Evolutionary conservation across 495 filamentous ascomycete species (phyloP), one percentile per base, ranked within the genome.

Genomic region (Aspergillus coremiiformis): DNA sequence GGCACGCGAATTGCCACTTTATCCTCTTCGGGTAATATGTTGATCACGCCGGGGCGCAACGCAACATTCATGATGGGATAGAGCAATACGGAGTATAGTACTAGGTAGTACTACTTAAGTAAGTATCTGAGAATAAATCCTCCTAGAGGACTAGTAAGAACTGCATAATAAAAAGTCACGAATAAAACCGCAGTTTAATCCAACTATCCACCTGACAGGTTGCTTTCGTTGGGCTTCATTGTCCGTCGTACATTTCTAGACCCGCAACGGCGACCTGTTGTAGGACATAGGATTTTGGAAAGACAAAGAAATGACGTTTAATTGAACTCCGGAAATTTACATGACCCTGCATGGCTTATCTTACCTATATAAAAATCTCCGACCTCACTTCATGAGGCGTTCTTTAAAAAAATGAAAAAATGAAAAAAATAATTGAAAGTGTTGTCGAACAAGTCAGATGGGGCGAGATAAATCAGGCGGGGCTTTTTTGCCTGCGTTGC

Each of bases 21-120:
- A 70, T 67, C 71, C 70, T 67, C 41, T 71, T 72, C 57, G 59
- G 69, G 72, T 55, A 75, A 47, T 73, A 35, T 69, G 70, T 73
- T 73, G 63, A 71, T 47, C 42, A n/a, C 22, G 42, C 51, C 43
- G 56, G 47, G 29, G n/a, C n/a, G n/a, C n/a, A n/a, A n/a, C 51
- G 48, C 51, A 55, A 44, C 24, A 41, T 4, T 41, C 37, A 41
- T 41, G 37, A 41, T 41, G 37, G 12, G 37, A 6, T n/a, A n/a
- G n/a, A n/a, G n/a, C n/a, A n/a, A n/a, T n/a, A n/a, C n/a, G n/a
- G n/a, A 35, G 32, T 14, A 35, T 35, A 15, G 32, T 35, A 47
- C 29, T 20, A 8, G 24, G 4, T 4, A 27, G 8, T 4, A 27
- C 4, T 4, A 8, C 24, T 4, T 27, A 4, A 4, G n/a, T n/a